phyloP scores from a whole-genome alignment of 306 rosid species.

The Canavalia ensiformis region DNA sequence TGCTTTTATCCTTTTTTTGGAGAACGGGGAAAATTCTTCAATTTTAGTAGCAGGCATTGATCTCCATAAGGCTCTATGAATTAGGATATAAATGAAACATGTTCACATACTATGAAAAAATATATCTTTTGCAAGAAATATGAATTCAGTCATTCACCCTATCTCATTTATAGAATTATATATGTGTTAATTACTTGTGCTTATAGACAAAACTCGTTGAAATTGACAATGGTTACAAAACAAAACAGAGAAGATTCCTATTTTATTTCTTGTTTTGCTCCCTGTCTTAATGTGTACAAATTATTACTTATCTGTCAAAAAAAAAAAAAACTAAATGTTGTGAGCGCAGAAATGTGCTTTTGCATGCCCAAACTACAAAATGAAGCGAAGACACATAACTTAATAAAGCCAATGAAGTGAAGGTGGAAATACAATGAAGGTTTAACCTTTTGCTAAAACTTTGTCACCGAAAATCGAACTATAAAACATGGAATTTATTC shows the following conservation, averaged over 20 bases:
- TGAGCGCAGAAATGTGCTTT: not conserved
- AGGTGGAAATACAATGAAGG: not conserved
- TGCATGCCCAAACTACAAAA: not conserved
- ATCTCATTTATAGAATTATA: not conserved
- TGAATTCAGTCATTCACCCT: not conserved
- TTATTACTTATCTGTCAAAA: not conserved
- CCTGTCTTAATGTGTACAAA: slow-evolving; percentile 11
- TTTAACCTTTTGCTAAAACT: slow-evolving; percentile 1
- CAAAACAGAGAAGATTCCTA: not conserved
- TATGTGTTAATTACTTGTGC: not conserved
- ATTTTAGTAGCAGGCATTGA: slow-evolving; percentile 10
- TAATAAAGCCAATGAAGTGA: not conserved
- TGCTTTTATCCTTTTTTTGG: not conserved
- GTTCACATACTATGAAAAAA: slow-evolving; percentile 4
- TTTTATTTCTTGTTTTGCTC: slow-evolving; percentile 15
- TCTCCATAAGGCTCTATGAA: not conserved
- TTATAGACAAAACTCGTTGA: slow-evolving; percentile 6
- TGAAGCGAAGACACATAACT: slow-evolving; percentile 13
- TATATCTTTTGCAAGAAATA: not conserved
- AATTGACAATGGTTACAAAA: not conserved
- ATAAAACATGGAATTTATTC: slow-evolving; percentile 14
- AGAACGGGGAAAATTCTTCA: not conserved
- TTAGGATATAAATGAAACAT: slow-evolving; percentile 12
- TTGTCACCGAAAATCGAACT: not conserved
- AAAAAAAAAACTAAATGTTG: not conserved